Percentiles rank a stretch among this genome's conserved stretches.
phyloP scores from a whole-genome alignment of 257 asterid genomes.

The Nicotiana tomentosiformis region DNA sequence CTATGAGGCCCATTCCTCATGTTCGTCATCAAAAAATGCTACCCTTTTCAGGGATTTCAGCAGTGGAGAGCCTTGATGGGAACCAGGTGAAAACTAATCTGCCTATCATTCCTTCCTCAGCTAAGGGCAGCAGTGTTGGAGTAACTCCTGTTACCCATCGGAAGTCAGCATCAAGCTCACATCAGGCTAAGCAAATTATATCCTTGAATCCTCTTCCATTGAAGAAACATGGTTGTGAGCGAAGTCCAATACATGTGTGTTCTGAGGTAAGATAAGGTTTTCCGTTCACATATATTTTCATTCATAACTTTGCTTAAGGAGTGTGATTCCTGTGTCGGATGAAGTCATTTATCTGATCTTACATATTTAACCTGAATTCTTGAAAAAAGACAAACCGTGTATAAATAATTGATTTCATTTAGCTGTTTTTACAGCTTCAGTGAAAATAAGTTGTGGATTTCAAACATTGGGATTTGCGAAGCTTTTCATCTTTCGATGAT shows the following conservation, averaged over 20 bases:
- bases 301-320: background rate
- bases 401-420: background rate
- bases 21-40: constrained; percentile 93
- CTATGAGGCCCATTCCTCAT: constrained; percentile 94
- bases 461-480: background rate
- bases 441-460: background rate
- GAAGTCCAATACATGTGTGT: constrained; percentile 88
- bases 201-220: constrained; percentile 94
- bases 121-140: constrained; percentile 51
- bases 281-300: background rate
- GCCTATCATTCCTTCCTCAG: constrained; percentile 45
- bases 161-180: constrained; percentile 53
- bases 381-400: background rate
- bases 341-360: background rate
- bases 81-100: constrained; percentile 46
- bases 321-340: background rate
- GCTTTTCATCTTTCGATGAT: background rate
- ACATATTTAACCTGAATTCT: background rate
- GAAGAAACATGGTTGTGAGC: constrained; percentile 92
- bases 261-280: constrained; percentile 59
- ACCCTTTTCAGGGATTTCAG: constrained; percentile 64
- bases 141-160: constrained; percentile 50
- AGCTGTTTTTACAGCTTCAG: background rate
- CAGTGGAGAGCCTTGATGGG: constrained; percentile 48
- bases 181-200: constrained; percentile 87